Evolutionary conservation across 257 asterid species (phyloP).

Genomic region (Haberlea rhodopensis): DNA sequence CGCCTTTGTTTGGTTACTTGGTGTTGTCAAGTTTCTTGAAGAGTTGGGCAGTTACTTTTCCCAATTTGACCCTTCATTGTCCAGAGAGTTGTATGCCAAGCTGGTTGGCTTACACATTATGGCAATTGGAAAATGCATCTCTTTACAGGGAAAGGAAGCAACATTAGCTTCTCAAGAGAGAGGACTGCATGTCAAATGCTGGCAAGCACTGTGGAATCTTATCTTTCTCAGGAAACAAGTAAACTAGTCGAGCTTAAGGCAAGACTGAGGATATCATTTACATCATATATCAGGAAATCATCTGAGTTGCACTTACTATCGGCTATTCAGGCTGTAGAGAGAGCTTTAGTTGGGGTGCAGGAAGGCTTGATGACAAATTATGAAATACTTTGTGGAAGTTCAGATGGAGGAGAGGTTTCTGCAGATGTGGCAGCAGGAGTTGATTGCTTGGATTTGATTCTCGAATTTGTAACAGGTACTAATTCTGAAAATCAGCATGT

Average conservation of each 20-base stretch:
- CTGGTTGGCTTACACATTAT: conserved; percentile 69
- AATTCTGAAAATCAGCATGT: conserved; percentile 20
- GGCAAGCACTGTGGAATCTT: conserved; percentile 29
- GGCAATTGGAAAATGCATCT: conserved; percentile 84
- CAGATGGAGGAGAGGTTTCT: conserved; percentile 66
- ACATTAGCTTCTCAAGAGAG: conserved; percentile 60
- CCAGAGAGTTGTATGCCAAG: conserved; percentile 52
- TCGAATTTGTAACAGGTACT: conserved; percentile 82
- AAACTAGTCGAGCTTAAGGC: conserved; percentile 52
- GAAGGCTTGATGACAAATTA: conserved; percentile 56
- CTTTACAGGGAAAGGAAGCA: conserved; percentile 70
- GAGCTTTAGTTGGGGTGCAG: conserved; percentile 85
- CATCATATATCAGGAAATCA: conserved; percentile 53
- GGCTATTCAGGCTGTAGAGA: conserved; percentile 69
- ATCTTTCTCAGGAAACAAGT: conserved; percentile 34
- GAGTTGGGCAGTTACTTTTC: conserved; percentile 68
- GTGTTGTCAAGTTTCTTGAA: conserved; percentile 70
- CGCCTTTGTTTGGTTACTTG: conserved; percentile 58
- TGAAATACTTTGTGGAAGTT: conserved; percentile 57
- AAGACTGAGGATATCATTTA: conserved; percentile 64
- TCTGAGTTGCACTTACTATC: conserved; percentile 65
- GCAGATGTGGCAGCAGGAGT: conserved; percentile 77
- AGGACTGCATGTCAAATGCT: conserved; percentile 47
- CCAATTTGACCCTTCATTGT: conserved; percentile 49
- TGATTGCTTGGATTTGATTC: conserved; percentile 70